Evolutionary conservation across 2,329 filamentous ascomycete genomes (phyloP), one percentile per base, ranked within the genome.

Genomic region (Aspergillus unguis): DNA sequence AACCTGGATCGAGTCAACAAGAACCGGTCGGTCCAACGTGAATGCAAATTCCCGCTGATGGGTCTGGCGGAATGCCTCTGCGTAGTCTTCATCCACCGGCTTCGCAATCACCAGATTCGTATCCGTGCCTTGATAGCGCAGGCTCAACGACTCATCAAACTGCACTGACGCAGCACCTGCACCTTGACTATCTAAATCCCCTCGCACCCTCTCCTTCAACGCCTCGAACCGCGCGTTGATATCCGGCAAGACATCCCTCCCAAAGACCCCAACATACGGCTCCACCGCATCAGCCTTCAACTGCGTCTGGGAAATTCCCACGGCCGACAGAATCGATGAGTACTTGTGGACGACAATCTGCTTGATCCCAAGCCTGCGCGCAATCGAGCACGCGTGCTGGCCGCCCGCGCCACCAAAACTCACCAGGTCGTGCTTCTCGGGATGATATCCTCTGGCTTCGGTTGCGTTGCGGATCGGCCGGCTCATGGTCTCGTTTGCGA

Each of bases 1-100:
- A 4, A 92, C 88, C 43, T 92, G 85, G 3, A 96, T 87, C 65
- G 96, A 92, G 56, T 96, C 92, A 2, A 96, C 82, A 31, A 96
- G 88, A 43, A 96, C 87, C 52, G 95, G 86, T 46, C 90, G 80
- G 48, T 95, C 89, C 10, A 25, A 8, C 2, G 42, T 35, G 66
- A 96, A 96, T 0, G 90, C 90, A 66, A 96, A 96, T 64, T 96
- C 92, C 64, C 92, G 88, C 44, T 89, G 85, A 67, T 96, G 92
- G 59, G 94, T 88, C 62, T 85, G 84, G 32, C 92, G 78, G 66
- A 97, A 96, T 2, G 41, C 23, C 4, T 58, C 50, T 0, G 61
- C 66, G 44, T 73, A 76, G 46, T 75, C 63, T 5, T 65, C 48
- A 3, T 55, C 56, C 3, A 71, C 67, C 6, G 3, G 88, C 87